These are phyloP conservation scores for Aspergillus sergii DNA, from an alignment of 2,329 filamentous ascomycete genomes.

Conservation along the genomic window DNA sequence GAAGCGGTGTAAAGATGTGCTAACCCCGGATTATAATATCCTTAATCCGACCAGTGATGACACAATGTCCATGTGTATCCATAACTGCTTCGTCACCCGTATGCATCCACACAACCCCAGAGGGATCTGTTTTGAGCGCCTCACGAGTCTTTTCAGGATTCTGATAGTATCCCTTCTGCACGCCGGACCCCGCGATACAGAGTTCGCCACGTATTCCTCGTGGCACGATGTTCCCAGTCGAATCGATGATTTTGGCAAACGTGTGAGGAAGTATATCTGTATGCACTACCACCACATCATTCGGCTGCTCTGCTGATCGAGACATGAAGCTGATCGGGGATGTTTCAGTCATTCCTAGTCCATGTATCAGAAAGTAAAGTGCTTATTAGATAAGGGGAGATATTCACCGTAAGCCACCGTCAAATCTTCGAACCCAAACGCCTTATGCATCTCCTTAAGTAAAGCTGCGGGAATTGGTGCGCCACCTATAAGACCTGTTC, in stretches of 20 bases:
- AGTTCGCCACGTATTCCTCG: background rate
- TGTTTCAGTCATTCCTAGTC: slow-evolving; percentile 24
- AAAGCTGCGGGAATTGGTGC: background rate
- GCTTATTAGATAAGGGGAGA: background rate
- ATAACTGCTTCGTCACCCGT: slow-evolving; percentile 60
- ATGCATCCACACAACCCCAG: slow-evolving; percentile 58
- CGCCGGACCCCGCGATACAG: background rate
- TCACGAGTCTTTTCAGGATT: slow-evolving; percentile 57
- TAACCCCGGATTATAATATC: slow-evolving; percentile 72
- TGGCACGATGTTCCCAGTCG: background rate
- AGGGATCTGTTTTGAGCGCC: slow-evolving; percentile 64
- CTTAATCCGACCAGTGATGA: slow-evolving; percentile 73
- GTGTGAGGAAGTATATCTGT: slow-evolving; percentile 1
- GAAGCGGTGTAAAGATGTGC: background rate
- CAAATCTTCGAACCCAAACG: background rate
- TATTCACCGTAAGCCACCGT: background rate
- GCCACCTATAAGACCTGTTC: slow-evolving; percentile 6
- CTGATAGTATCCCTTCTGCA: slow-evolving; percentile 49
- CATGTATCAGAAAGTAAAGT: slow-evolving; percentile 31
- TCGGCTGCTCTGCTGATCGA: background rate
- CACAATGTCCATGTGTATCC: slow-evolving; percentile 62
- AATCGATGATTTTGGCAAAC: background rate
- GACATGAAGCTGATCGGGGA: slow-evolving; percentile 1
- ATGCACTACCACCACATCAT: background rate
- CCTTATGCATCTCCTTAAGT: background rate